Percentiles rank a stretch among this genome's conserved stretches.
These are phyloP conservation scores for Phlebiopsis flavidoalba DNA, from an alignment of 768 basidiomycete genomes.

Conservation along the genomic window DNA sequence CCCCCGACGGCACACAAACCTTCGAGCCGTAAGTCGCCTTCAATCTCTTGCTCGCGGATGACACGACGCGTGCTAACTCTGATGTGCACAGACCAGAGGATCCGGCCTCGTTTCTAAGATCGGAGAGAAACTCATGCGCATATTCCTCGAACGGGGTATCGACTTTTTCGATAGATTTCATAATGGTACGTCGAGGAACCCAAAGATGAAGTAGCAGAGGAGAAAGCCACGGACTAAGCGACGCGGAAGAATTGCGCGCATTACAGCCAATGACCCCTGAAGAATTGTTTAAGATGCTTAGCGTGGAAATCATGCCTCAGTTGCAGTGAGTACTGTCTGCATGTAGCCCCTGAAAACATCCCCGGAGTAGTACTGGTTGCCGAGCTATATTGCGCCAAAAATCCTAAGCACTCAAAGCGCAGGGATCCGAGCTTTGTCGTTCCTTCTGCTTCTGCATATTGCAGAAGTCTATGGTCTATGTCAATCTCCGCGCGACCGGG, in stretches of 20 bases:
- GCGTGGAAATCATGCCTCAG: slow-evolving; percentile 63
- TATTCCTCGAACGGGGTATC: slow-evolving; percentile 68
- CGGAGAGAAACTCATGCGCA: slow-evolving; percentile 60
- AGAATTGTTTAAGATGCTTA: slow-evolving; percentile 70
- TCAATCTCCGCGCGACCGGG: not conserved
- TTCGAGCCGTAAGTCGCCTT: slow-evolving; percentile 67
- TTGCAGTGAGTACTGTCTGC: slow-evolving; percentile 52
- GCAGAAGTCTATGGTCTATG: not conserved
- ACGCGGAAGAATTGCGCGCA: slow-evolving; percentile 20
- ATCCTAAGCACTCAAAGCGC: not conserved
- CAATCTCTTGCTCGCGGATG: not conserved
- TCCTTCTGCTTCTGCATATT: no score
- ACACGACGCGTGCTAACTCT: slow-evolving; percentile 1
- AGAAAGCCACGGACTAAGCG: slow-evolving; percentile 27
- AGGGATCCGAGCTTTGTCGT: not conserved
- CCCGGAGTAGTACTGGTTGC: not conserved
- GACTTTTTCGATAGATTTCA: slow-evolving; percentile 63
- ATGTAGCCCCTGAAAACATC: not conserved
- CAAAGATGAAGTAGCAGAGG: slow-evolving; percentile 19
- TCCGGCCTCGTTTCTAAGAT: slow-evolving; percentile 50
- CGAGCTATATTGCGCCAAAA: not conserved
- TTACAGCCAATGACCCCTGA: slow-evolving; percentile 62
- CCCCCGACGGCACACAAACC: slow-evolving; percentile 59
- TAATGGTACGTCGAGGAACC: slow-evolving; percentile 7
- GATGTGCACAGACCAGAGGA: slow-evolving; percentile 35